Percentiles rank a stretch among this genome's conserved stretches.
These are phyloP conservation scores for Kodamaea jinghongensis DNA, from an alignment of 805 yeast genomes.

Conservation along the genomic window DNA sequence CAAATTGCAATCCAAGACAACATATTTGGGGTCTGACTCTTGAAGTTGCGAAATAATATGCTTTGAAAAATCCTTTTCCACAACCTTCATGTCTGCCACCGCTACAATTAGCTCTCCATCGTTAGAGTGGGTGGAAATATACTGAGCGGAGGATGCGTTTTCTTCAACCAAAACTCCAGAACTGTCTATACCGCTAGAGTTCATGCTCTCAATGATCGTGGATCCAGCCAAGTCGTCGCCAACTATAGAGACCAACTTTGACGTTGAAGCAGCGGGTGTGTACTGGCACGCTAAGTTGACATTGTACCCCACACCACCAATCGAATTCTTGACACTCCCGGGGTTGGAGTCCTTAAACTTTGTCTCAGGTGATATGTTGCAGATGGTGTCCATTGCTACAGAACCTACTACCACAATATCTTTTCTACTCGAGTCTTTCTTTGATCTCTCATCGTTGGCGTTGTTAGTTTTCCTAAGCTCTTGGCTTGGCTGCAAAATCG, in stretches of 20 bases:
- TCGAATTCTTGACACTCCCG: constrained; percentile 50
- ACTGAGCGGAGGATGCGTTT: constrained; percentile 57
- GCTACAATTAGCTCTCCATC: constrained; percentile 70
- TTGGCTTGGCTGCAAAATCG: too few relatives aligned
- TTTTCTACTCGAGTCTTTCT: too few relatives aligned
- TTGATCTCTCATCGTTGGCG: too few relatives aligned
- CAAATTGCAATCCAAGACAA: constrained; percentile 70
- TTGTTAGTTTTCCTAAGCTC: too few relatives aligned
- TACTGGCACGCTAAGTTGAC: constrained; percentile 62
- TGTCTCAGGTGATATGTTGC: constrained; percentile 35
- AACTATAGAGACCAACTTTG: constrained; percentile 54
- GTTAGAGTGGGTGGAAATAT: constrained; percentile 62
- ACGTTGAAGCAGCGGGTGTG: constrained; percentile 10
- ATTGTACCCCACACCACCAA: constrained; percentile 88
- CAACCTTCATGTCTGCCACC: constrained; percentile 79
- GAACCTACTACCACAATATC: constrained; percentile 59
- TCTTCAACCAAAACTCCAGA: constrained; percentile 38
- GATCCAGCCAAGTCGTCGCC: constrained; percentile 59
- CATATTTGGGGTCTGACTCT: constrained; percentile 42
- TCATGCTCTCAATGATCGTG: constrained; percentile 31
- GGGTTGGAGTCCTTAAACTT: constrained; percentile 68
- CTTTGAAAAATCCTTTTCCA: constrained; percentile 44
- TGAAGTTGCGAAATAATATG: constrained; percentile 44
- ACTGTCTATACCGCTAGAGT: constrained; percentile 23
- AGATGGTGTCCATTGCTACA: constrained; percentile 70